Conservation (phyloP, 768 basidiomycete genomes). For the Udeniomyces megalosporus region DNA sequence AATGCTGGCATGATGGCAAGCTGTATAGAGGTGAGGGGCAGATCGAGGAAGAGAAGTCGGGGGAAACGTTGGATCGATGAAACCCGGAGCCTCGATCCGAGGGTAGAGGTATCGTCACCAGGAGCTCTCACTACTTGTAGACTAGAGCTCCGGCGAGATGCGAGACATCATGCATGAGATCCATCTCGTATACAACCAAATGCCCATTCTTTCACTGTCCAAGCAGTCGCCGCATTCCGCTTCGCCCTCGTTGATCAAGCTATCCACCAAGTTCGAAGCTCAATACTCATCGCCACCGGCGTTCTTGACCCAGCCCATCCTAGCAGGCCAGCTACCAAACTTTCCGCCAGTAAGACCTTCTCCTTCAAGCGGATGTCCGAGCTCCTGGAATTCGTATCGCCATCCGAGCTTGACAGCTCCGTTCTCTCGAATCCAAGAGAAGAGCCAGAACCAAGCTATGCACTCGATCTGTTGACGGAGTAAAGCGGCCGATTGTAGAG, state of each 20-base stretch:
- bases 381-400: neutral
- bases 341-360: conserved; percentile 3
- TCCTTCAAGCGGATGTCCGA: conserved; percentile 1
- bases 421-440: neutral
- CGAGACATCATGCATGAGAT: no score
- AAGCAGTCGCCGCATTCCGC: no score
- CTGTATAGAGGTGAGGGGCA: neutral
- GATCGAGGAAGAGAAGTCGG: neutral
- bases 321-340: neutral
- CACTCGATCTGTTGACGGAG: neutral
- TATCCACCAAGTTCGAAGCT: no score
- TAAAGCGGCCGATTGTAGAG: no score
- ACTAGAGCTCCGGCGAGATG: no score
- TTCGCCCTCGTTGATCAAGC: no score
- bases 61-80: no score
- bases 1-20: neutral
- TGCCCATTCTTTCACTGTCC: no score
- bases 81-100: no score
- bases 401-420: neutral
- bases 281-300: conserved; percentile 2
- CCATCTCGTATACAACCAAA: no score
- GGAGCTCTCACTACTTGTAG: no score
- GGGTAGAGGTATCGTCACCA: no score
- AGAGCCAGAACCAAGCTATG: neutral
- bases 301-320: neutral